Evolutionary conservation across 176 grass and related monocot genomes (phyloP).

Genomic region (Olyra latifolia): DNA sequence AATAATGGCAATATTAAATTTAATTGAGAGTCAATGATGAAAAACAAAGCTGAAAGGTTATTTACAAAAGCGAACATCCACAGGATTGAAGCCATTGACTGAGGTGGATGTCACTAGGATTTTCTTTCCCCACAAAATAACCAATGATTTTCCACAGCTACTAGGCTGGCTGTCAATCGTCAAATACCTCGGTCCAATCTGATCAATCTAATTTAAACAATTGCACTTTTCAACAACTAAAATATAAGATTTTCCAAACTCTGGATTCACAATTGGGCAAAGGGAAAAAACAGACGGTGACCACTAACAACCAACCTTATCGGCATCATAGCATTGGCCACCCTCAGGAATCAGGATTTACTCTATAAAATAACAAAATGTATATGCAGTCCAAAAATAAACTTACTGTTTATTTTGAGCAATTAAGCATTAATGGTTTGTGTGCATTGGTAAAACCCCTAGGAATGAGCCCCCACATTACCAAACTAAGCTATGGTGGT

Average conservation of each 20-base stretch:
- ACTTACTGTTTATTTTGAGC: background rate
- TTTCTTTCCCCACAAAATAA: slow-evolving; percentile 10
- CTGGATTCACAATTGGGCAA: slow-evolving; percentile 1
- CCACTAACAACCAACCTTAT: background rate
- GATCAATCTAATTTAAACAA: background rate
- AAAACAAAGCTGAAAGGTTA: slow-evolving; percentile 1
- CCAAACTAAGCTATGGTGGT: slow-evolving; percentile 1
- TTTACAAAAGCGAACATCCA: background rate
- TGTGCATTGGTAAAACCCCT: background rate
- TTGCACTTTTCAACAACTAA: background rate
- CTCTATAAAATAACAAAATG: background rate
- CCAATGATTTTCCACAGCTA: slow-evolving; percentile 10
- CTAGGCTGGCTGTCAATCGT: background rate
- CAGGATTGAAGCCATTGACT: background rate
- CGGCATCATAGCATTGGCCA: background rate
- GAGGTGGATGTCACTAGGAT: background rate
- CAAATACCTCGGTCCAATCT: slow-evolving; percentile 5
- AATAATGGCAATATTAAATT: background rate
- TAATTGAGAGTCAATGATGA: background rate
- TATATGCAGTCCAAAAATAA: background rate
- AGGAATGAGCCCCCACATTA: background rate
- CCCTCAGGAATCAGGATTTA: background rate
- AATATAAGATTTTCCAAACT: slow-evolving; percentile 9
- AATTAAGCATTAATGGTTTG: background rate
- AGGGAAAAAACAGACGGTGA: background rate